Conservation (phyloP, 1,139 yeast genomes). For the Pichia sp. region DNA sequence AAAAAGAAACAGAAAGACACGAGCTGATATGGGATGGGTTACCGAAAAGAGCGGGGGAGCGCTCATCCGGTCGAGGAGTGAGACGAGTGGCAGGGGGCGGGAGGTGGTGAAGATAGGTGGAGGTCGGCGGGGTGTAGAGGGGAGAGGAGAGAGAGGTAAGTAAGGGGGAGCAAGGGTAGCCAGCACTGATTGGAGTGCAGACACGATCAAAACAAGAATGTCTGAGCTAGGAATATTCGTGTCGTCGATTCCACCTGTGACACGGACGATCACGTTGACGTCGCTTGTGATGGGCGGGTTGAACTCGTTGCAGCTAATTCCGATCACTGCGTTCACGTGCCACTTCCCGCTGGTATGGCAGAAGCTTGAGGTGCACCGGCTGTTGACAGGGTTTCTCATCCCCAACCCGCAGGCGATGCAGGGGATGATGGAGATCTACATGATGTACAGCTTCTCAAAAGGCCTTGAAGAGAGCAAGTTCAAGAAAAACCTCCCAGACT, state of each 20-base stretch:
- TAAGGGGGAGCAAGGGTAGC: neutral
- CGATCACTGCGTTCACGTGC: conserved; percentile 27
- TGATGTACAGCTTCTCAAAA: conserved; percentile 53
- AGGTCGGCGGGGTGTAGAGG: neutral
- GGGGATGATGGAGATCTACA: conserved; percentile 51
- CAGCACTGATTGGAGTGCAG: neutral
- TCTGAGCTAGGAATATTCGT: conserved; percentile 30
- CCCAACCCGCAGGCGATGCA: conserved; percentile 41
- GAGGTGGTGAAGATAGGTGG: neutral
- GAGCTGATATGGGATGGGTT: neutral
- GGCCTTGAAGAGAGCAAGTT: conserved; percentile 58
- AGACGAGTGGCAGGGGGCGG: neutral
- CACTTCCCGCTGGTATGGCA: conserved; percentile 30
- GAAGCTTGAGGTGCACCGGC: conserved; percentile 41
- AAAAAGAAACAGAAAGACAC: neutral
- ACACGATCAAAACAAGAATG: conserved; percentile 8
- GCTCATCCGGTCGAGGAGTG: neutral
- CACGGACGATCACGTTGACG: conserved; percentile 35
- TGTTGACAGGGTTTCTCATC: conserved; percentile 47
- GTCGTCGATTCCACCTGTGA: conserved; percentile 36
- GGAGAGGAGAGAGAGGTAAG: neutral
- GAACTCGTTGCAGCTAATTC: conserved; percentile 32
- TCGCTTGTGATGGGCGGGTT: conserved; percentile 35
- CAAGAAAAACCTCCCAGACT: conserved; percentile 50
- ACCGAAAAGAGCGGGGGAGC: neutral